These are phyloP conservation scores for Penicillium crustosum DNA, from an alignment of 2,329 filamentous ascomycete species.

Conservation along the genomic window DNA sequence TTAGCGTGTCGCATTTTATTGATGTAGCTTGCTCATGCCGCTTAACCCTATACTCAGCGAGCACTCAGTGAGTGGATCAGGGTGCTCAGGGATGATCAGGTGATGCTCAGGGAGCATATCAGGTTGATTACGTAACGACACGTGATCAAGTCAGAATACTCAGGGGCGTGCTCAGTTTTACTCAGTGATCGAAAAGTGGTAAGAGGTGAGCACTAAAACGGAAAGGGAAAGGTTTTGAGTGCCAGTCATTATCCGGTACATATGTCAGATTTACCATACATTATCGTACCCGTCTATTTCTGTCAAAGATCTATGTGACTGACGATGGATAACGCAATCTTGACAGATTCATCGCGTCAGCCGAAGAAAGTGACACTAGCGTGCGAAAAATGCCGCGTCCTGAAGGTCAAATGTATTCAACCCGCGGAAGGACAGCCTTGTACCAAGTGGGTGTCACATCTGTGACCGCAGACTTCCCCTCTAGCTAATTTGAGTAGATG, in stretches of 20 bases:
- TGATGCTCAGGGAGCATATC: neutral
- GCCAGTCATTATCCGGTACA: neutral
- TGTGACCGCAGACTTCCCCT: neutral
- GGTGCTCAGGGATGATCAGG: neutral
- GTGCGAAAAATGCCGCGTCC: slow-evolving; percentile 22
- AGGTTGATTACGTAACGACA: neutral
- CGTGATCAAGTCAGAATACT: neutral
- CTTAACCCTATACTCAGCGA: neutral
- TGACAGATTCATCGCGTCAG: slow-evolving; percentile 15
- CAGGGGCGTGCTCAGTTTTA: neutral
- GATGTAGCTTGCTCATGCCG: slow-evolving; percentile 1
- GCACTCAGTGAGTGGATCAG: neutral
- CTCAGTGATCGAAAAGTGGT: neutral
- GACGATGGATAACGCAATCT: neutral
- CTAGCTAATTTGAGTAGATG: slow-evolving; percentile 16
- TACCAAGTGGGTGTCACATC: slow-evolving; percentile 10
- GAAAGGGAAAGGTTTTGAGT: neutral
- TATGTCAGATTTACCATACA: too few relatives aligned
- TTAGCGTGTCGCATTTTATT: slow-evolving; percentile 4
- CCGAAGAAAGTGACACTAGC: slow-evolving; percentile 13
- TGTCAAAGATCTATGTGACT: neutral
- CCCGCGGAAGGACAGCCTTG: slow-evolving; percentile 13
- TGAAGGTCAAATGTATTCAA: slow-evolving; percentile 24
- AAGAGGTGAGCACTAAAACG: neutral
- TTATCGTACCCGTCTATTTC: too few relatives aligned